These are phyloP conservation scores for Leccinum angustisporum DNA, from an alignment of 1,284 basidiomycete species.

Conservation along the genomic window DNA sequence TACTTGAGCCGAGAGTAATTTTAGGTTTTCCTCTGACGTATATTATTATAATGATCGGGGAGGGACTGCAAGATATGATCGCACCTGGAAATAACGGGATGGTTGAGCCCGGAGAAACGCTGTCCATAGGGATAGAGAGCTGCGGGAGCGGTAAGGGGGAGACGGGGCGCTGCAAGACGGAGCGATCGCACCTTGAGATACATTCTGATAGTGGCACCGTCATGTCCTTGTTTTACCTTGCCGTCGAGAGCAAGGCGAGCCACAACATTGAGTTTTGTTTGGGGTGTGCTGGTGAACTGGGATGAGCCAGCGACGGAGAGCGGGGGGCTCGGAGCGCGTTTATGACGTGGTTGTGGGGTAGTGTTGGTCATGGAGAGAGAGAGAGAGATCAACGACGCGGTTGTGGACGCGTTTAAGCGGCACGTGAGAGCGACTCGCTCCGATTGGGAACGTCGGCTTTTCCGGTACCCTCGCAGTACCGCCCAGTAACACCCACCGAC, in stretches of 20 bases:
- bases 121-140: constrained; percentile 69
- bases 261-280: constrained; percentile 61
- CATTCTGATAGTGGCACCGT: constrained; percentile 67
- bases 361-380: constrained; percentile 8
- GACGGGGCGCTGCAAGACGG: neutral
- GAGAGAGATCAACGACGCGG: neutral
- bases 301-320: constrained; percentile 39
- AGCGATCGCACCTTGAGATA: constrained; percentile 63
- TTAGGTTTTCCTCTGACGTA: constrained; percentile 69
- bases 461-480: neutral
- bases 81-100: constrained; percentile 72
- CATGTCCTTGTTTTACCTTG: constrained; percentile 60
- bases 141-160: constrained; percentile 29
- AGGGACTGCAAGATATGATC: constrained; percentile 12
- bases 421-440: constrained; percentile 14
- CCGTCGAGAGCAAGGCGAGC: constrained; percentile 74
- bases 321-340: constrained; percentile 42
- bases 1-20: constrained; percentile 65
- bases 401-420: neutral
- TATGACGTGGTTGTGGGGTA: constrained; percentile 33
- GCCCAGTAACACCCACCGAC: neutral
- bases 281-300: constrained; percentile 36
- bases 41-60: constrained; percentile 4
- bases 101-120: constrained; percentile 59
- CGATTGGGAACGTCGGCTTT: constrained; percentile 5